Evolutionary conservation across 2,329 filamentous ascomycete species (phyloP).

Genomic region (Cordyceps militaris): DNA sequence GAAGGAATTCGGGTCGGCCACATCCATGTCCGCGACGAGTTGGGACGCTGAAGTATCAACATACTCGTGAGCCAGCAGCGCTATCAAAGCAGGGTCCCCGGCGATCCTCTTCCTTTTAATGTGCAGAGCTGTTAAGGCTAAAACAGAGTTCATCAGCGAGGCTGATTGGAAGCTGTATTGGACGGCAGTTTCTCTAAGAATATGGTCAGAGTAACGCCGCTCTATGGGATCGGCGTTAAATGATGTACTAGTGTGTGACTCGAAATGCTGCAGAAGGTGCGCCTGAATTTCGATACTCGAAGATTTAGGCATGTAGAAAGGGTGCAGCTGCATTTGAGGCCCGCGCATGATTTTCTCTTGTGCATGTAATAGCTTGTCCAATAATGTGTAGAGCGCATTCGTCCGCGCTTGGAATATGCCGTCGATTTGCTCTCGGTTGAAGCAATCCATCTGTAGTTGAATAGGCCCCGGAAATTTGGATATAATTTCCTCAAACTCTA

Average conservation of each 20-base stretch:
- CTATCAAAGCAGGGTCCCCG: background rate
- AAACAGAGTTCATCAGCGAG: background rate
- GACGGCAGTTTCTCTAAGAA: background rate
- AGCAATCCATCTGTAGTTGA: background rate
- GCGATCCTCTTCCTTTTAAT: background rate
- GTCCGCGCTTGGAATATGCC: background rate
- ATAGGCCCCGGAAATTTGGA: background rate
- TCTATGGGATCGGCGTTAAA: constrained; percentile 1
- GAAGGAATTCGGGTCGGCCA: constrained; percentile 37
- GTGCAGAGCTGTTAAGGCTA: background rate
- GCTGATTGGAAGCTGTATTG: background rate
- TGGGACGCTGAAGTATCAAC: background rate
- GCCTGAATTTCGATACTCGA: background rate
- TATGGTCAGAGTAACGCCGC: background rate
- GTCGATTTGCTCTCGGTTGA: background rate
- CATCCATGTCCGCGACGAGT: constrained; percentile 28
- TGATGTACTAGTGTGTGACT: background rate
- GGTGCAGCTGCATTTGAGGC: background rate
- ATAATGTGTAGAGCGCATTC: background rate
- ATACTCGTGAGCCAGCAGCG: background rate
- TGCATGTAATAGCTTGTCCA: background rate
- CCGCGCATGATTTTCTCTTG: background rate
- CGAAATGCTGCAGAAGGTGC: background rate
- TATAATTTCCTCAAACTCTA: background rate
- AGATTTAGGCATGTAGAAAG: background rate